A percentile compares a stretch with the other conserved stretches of the same genome.
These are phyloP conservation scores for Gillenia trifoliata DNA, from an alignment of 306 rosid genomes.

Conservation along the genomic window DNA sequence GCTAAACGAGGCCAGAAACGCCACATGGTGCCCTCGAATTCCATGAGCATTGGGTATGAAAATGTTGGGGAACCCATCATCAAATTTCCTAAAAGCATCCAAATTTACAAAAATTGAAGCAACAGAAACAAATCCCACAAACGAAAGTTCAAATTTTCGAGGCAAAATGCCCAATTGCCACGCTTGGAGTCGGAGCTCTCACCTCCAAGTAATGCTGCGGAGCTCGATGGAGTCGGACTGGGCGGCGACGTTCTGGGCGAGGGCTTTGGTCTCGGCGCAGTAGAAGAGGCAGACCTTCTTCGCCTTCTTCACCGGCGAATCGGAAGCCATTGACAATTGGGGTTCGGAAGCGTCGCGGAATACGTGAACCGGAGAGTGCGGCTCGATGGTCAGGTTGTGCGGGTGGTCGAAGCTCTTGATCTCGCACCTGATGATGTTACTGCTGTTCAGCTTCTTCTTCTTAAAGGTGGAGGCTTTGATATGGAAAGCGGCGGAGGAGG, in stretches of 20 bases:
- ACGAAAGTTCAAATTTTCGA: neutral
- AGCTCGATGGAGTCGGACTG: constrained; percentile 70
- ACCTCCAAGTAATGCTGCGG: constrained; percentile 77
- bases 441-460: constrained; percentile 5
- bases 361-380: constrained; percentile 28
- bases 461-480: constrained; percentile 10
- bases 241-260: constrained; percentile 70
- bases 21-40: constrained; percentile 89
- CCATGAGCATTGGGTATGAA: constrained; percentile 96
- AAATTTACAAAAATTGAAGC: constrained; percentile 25
- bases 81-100: constrained; percentile 61
- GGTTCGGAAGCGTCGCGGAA: constrained; percentile 29
- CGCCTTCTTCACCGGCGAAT: constrained; percentile 31
- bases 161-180: neutral
- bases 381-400: constrained; percentile 42
- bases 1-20: constrained; percentile 91
- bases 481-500: constrained; percentile 6
- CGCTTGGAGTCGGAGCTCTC: neutral
- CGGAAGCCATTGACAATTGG: constrained; percentile 46
- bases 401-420: constrained; percentile 52
- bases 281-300: constrained; percentile 76
- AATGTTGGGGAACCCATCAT: constrained; percentile 93
- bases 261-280: constrained; percentile 73
- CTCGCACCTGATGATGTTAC: constrained; percentile 36
- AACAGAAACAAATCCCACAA: constrained; percentile 21